phyloP scores from a whole-genome alignment of 768 basidiomycete genomes.

The Mycena haematopus region DNA sequence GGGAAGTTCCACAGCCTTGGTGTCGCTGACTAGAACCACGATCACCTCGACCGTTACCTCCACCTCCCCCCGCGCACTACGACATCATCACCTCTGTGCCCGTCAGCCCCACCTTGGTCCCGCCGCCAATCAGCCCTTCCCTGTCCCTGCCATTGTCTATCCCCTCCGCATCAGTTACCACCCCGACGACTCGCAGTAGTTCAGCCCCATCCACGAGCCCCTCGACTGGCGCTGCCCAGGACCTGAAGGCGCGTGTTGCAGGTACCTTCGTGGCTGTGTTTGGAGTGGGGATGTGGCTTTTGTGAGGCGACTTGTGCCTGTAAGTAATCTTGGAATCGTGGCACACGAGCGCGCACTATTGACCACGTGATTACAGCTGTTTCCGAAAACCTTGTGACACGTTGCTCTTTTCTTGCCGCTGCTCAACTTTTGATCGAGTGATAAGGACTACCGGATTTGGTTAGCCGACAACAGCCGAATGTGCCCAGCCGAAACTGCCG shows the following conservation, averaged over 20 bases:
- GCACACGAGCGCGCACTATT: neutral
- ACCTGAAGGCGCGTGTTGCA: neutral
- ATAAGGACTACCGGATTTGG: too few relatives aligned
- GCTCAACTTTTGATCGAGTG: too few relatives aligned
- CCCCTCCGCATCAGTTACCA: neutral
- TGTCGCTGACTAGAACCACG: neutral
- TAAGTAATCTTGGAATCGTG: neutral
- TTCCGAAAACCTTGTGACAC: too few relatives aligned
- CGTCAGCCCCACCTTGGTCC: neutral
- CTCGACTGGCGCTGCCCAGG: neutral
- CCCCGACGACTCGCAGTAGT: neutral
- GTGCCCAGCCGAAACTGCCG: too few relatives aligned
- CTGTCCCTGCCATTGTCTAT: neutral
- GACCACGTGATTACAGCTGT: too few relatives aligned
- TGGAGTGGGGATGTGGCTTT: conserved; percentile 7
- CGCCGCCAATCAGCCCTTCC: neutral
- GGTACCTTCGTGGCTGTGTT: neutral
- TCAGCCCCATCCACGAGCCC: conserved; percentile 9
- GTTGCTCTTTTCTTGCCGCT: too few relatives aligned
- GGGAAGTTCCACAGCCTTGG: neutral
- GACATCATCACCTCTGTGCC: conserved; percentile 13
- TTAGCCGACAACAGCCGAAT: too few relatives aligned
- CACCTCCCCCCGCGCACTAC: conserved; percentile 17
- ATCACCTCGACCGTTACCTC: conserved; percentile 15
- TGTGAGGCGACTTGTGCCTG: neutral